A percentile compares a stretch with the other conserved stretches of the same genome.
These are phyloP conservation scores for Mucor piriformis DNA, from an alignment of 371 early-diverging fungal species.

Conservation along the genomic window DNA sequence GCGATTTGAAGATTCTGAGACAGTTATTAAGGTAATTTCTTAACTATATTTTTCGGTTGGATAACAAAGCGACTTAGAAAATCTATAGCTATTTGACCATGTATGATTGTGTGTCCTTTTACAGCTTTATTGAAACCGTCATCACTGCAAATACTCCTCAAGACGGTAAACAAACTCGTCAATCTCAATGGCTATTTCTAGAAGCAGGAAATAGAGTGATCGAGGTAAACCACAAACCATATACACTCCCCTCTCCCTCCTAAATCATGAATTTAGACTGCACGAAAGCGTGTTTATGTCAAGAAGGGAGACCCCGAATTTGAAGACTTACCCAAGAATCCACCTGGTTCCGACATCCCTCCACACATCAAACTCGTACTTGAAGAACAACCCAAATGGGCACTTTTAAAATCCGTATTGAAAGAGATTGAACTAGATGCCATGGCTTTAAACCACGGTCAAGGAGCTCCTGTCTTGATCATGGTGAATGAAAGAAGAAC, in stretches of 20 bases:
- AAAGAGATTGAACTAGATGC: conserved; percentile 73
- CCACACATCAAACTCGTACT: conserved; percentile 68
- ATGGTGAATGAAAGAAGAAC: conserved; percentile 74
- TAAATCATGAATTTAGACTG: conserved; percentile 41
- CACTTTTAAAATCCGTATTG: conserved; percentile 68
- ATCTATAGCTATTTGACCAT: conserved; percentile 63
- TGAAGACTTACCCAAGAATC: conserved; percentile 1
- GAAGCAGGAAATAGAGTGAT: conserved; percentile 86
- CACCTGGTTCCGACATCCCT: conserved; percentile 43
- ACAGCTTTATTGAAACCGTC: conserved; percentile 83
- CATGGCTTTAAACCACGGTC: conserved; percentile 5
- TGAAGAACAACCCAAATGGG: conserved; percentile 95
- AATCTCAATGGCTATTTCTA: conserved; percentile 81
- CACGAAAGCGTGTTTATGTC: conserved; percentile 67
- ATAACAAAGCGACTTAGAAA: too few relatives aligned
- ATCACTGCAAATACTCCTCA: conserved; percentile 57
- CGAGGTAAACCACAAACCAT: conserved; percentile 33
- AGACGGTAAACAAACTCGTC: conserved; percentile 37
- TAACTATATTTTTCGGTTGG: too few relatives aligned
- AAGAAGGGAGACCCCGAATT: conserved; percentile 48
- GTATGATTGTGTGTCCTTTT: conserved; percentile 90
- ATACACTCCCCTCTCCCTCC: background rate
- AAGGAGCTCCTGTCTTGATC: conserved; percentile 59
- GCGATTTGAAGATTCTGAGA: conserved; percentile 76
- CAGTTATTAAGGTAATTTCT: conserved; percentile 59